Conservation (phyloP, 805 yeast genomes). For the Kluyveromyces aestuarii region DNA sequence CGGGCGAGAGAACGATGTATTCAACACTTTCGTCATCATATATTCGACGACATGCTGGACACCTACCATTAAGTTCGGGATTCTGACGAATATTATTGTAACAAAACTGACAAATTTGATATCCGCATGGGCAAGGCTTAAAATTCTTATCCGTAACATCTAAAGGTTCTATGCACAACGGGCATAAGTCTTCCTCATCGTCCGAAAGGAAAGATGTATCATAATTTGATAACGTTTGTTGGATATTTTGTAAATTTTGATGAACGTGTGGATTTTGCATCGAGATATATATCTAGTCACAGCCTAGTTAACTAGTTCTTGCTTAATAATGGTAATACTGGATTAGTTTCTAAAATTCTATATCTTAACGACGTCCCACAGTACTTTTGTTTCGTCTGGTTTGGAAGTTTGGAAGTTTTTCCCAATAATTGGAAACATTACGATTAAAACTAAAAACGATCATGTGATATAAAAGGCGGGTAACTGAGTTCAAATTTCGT, state of each 20-base stretch:
- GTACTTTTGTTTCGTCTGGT: background rate
- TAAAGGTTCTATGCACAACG: slow-evolving; percentile 96
- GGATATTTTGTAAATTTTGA: slow-evolving; percentile 21
- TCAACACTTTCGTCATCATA: slow-evolving; percentile 92
- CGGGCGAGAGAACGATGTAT: slow-evolving; percentile 73
- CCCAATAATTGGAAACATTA: background rate
- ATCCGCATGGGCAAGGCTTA: slow-evolving; percentile 99
- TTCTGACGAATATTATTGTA: slow-evolving; percentile 93
- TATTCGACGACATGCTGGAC: slow-evolving; percentile 94
- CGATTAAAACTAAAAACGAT: background rate
- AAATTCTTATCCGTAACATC: slow-evolving; percentile 93
- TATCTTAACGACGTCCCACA: too few species aligned
- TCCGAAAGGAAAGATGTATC: slow-evolving; percentile 28
- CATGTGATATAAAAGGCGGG: background rate
- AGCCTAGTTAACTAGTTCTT: background rate
- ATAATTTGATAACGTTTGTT: slow-evolving; percentile 23
- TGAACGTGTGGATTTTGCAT: slow-evolving; percentile 3
- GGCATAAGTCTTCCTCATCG: slow-evolving; percentile 42
- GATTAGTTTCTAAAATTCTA: too few species aligned
- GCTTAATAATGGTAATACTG: background rate
- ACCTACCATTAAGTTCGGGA: slow-evolving; percentile 89
- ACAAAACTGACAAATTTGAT: slow-evolving; percentile 96
- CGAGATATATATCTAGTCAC: background rate
- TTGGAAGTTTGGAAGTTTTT: background rate
- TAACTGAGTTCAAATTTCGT: too few species aligned